These are phyloP conservation scores for Fusarium sp. DNA, from an alignment of 2,329 filamentous ascomycete species.

Conservation along the genomic window DNA sequence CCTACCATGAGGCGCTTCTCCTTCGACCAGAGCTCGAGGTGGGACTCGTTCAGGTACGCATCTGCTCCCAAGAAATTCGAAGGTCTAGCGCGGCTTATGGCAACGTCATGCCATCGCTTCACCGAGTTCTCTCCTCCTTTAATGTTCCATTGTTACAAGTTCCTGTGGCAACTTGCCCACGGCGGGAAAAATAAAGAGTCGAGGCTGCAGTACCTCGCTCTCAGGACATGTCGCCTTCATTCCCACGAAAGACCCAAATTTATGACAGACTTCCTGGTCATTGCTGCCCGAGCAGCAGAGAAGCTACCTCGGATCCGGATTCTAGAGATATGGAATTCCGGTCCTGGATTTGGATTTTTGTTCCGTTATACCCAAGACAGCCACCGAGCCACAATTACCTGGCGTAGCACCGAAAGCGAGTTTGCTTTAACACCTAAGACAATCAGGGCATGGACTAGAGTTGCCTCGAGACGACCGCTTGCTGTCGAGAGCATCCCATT, in stretches of 20 bases:
- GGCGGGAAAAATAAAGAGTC: background rate
- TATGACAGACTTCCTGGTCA: background rate
- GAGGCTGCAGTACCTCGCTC: constrained; percentile 7
- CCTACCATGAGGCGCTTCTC: constrained; percentile 3
- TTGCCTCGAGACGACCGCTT: background rate
- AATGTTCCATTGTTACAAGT: accelerated
- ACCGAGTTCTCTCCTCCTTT: constrained; percentile 1
- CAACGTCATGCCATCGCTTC: constrained; percentile 15
- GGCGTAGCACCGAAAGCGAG: background rate
- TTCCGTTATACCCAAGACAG: constrained; percentile 19
- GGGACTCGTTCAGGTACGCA: background rate
- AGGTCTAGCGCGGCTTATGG: background rate
- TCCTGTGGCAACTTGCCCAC: background rate
- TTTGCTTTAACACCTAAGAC: background rate
- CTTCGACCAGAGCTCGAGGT: background rate
- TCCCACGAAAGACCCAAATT: accelerated
- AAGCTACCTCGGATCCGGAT: constrained; percentile 6
- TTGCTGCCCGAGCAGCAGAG: constrained; percentile 2
- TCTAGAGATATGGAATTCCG: constrained; percentile 21
- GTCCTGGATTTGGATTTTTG: background rate
- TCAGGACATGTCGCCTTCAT: background rate
- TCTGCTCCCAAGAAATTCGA: accelerated
- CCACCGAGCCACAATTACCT: constrained; percentile 7
- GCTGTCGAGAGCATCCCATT: constrained; percentile 6
- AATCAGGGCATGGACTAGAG: background rate